phyloP scores from a whole-genome alignment of 1,284 basidiomycete genomes.

The Xerocomus amazonicus region DNA sequence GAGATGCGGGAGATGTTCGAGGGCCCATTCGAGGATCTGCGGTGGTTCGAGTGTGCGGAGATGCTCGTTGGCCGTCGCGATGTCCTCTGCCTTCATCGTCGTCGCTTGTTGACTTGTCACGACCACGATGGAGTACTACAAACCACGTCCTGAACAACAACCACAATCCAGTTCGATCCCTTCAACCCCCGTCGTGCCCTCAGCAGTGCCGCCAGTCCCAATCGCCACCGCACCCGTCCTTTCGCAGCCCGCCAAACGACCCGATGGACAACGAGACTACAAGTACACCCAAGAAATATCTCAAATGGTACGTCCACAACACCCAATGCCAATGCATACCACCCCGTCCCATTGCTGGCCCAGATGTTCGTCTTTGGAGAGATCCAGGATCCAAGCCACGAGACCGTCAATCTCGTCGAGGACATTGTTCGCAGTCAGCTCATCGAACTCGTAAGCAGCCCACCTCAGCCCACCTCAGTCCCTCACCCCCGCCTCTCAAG shows the following conservation, averaged over 20 bases:
- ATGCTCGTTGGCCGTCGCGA: constrained; percentile 70
- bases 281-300: constrained; percentile 76
- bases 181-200: constrained; percentile 21
- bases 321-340: neutral
- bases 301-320: constrained; percentile 58
- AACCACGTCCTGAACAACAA: constrained; percentile 25
- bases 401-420: constrained; percentile 90
- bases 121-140: constrained; percentile 29
- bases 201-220: constrained; percentile 4
- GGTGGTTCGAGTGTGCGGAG: constrained; percentile 69
- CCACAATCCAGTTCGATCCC: constrained; percentile 20
- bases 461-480: too few relatives aligned
- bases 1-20: constrained; percentile 73
- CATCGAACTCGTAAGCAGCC: constrained; percentile 75
- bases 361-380: constrained; percentile 96
- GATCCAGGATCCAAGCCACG: constrained; percentile 83
- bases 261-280: constrained; percentile 47
- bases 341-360: neutral
- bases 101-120: neutral
- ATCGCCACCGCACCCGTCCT: constrained; percentile 3
- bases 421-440: constrained; percentile 94
- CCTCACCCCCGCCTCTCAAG: constrained; percentile 40
- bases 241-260: constrained; percentile 17
- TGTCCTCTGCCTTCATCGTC: constrained; percentile 39
- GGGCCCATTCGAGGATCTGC: constrained; percentile 81